Evolutionary conservation across 1,284 basidiomycete genomes (phyloP), one percentile per base, ranked within the genome.

Genomic region (Pyrrhoderma noxium): DNA sequence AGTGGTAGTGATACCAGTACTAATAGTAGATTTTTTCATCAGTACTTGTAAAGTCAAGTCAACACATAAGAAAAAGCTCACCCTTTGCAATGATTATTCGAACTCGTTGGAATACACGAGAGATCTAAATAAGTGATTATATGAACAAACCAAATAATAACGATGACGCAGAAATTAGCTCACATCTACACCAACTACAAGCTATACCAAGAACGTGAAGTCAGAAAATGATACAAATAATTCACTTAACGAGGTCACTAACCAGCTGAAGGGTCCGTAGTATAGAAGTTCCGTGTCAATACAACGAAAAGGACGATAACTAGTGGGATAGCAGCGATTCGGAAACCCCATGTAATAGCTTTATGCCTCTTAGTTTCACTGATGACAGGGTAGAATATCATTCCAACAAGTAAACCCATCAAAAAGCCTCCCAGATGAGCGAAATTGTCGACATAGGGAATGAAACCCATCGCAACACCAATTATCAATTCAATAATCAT

Each of bases 351-450:
- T 58, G 87, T 80, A 43, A 89, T 76, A n/a, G 77, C 62, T 51
- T 77, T 77, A 63, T 94, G 92, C 11, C 80, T 74, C 52, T 74
- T 82, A 1, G 89, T 85, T 16, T 73, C 73, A 58, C 82, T 88
- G 54, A 97, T 90, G n/a, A 93, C 81, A 3, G 93, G 94, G 62
- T 94, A 93, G 56, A 98, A 80, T 2, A 86, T 76, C 50, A 86
- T 82, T 31, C 83, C 86, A 34, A 86, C 76, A 5, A 97, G 74
- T 2, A 97, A 72, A 8, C 93, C 93, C 80, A 93, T 88, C 22
- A 85, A 70, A 57, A 89, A 82, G 23, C 86, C 89, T 51, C 87
- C 88, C 21, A 89, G 71, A 65, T 89, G 86, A 13, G 83, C 85
- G 59, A 89, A 89, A 60, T 90, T 89, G 58, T 89, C 86, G 8